Evolutionary conservation across 306 rosid species (phyloP).

Genomic region (Casuarina equisetifolia): DNA sequence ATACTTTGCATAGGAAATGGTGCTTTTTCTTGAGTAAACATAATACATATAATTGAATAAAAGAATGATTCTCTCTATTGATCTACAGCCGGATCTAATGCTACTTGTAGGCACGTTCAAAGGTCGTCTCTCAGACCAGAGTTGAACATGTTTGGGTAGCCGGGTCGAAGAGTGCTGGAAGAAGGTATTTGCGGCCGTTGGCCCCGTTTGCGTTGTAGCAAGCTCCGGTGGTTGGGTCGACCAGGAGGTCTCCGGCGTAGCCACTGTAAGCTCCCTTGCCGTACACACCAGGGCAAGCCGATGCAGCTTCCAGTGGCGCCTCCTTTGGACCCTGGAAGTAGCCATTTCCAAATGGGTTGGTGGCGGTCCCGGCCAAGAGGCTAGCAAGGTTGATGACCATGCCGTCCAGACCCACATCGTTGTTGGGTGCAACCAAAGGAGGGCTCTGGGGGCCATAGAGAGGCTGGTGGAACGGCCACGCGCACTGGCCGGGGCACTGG

Average conservation of each 20-base stretch:
- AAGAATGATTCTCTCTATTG: constrained; percentile 31
- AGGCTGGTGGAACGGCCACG: constrained; percentile 78
- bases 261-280: constrained; percentile 72
- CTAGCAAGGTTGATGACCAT: constrained; percentile 60
- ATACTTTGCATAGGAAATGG: not conserved
- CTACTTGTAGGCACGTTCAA: not conserved
- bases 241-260: constrained; percentile 53
- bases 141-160: constrained; percentile 49
- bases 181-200: constrained; percentile 57
- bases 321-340: constrained; percentile 60
- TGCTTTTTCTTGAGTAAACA: not conserved
- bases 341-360: constrained; percentile 72
- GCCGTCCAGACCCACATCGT: constrained; percentile 69
- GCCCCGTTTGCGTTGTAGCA: constrained; percentile 60
- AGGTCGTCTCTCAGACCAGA: constrained; percentile 28
- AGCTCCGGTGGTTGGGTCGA: constrained; percentile 54
- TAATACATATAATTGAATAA: constrained; percentile 29
- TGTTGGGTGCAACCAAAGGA: constrained; percentile 55
- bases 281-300: constrained; percentile 65
- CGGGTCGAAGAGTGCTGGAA: constrained; percentile 71
- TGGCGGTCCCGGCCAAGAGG: constrained; percentile 66
- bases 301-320: constrained; percentile 61
- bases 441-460: constrained; percentile 57
- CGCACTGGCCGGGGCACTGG: constrained; percentile 67
- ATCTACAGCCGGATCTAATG: constrained; percentile 23